These are phyloP conservation scores for Crithidia expoeki DNA, from an alignment of 208 protist species.

Conservation along the genomic window DNA sequence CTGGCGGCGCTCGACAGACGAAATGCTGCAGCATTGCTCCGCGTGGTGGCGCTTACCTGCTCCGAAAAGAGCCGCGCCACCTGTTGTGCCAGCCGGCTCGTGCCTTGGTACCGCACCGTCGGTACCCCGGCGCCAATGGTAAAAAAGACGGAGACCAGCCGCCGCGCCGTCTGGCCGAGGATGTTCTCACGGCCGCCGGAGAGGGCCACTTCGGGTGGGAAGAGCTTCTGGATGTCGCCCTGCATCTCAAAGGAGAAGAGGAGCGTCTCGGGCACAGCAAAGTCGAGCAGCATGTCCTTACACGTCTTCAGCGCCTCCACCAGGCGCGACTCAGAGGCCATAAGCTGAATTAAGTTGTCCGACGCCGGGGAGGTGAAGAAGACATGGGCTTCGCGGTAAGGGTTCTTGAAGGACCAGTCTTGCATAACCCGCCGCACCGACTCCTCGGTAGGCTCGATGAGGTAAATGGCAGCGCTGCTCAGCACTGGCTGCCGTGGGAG, in stretches of 20 bases:
- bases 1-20: constrained; percentile 33
- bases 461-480: constrained; percentile 68
- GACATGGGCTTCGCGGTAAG: constrained; percentile 76
- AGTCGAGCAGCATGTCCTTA: constrained; percentile 79
- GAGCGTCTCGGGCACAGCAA: constrained; percentile 60
- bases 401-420: constrained; percentile 64
- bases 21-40: constrained; percentile 39
- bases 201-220: constrained; percentile 40
- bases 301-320: constrained; percentile 48
- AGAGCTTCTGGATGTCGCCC: constrained; percentile 56
- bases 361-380: constrained; percentile 65
- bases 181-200: constrained; percentile 44
- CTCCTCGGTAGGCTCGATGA: constrained; percentile 55
- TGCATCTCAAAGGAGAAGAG: constrained; percentile 72
- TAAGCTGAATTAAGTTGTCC: constrained; percentile 44
- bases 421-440: constrained; percentile 58
- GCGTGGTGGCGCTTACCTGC: constrained; percentile 32
- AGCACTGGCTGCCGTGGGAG: constrained; percentile 69
- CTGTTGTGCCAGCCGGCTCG: constrained; percentile 45
- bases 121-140: constrained; percentile 62
- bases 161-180: constrained; percentile 50
- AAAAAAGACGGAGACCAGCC: constrained; percentile 63
- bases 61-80: constrained; percentile 53
- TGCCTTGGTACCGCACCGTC: constrained; percentile 69
- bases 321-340: constrained; percentile 49